These are phyloP conservation scores for Chrysochromulina parva DNA, from an alignment of 78 protist species.

Conservation along the genomic window DNA sequence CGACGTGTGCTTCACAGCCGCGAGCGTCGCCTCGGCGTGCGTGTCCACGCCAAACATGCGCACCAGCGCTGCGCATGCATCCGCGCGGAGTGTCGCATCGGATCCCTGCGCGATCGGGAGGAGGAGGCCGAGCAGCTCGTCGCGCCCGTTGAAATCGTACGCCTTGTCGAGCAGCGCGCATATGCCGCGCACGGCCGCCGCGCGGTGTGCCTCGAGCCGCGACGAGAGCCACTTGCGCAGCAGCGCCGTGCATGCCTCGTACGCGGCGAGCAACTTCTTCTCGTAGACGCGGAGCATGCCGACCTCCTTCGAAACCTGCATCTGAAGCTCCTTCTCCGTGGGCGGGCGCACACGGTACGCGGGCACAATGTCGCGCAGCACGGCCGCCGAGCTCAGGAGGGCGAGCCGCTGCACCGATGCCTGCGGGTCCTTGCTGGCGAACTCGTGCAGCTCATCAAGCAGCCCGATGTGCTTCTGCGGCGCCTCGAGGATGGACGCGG, in stretches of 20 bases:
- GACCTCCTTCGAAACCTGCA: background rate
- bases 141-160: background rate
- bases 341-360: conserved; percentile 15
- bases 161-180: background rate
- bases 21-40: background rate
- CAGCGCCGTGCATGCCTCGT: background rate
- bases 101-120: background rate
- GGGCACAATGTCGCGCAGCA: background rate
- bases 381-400: background rate
- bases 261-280: background rate
- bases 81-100: background rate
- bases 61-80: background rate
- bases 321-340: conserved; percentile 5
- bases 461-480: conserved; percentile 2
- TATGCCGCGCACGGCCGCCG: background rate
- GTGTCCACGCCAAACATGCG: background rate
- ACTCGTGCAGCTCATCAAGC: background rate
- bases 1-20: background rate
- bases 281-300: background rate
- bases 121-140: background rate
- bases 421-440: background rate
- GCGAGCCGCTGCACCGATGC: background rate
- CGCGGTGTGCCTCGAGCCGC: background rate
- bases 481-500: background rate
- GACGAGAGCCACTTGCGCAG: background rate